Evolutionary conservation across 768 basidiomycete genomes (phyloP).

Genomic region (Lactarius quietus): DNA sequence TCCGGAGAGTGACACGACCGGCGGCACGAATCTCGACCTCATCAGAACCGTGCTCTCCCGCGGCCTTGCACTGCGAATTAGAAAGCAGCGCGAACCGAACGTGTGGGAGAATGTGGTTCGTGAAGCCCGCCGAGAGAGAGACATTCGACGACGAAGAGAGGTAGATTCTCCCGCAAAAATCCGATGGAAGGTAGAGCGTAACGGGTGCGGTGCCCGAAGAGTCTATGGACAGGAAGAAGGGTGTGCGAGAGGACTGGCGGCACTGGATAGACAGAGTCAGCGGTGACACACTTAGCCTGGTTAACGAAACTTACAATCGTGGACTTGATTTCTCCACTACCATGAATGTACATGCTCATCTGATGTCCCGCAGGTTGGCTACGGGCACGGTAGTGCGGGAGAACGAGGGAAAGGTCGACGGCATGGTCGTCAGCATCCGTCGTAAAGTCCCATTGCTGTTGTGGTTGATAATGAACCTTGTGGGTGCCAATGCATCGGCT

Average conservation of each 20-base stretch:
- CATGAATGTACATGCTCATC: conserved; percentile 63
- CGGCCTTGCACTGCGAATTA: conserved; percentile 24
- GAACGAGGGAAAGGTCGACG: conserved; percentile 61
- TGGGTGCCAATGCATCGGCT: conserved; percentile 18
- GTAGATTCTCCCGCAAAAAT: conserved; percentile 68
- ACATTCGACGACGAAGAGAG: conserved; percentile 43
- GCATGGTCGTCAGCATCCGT: conserved; percentile 50
- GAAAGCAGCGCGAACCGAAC: conserved; percentile 32
- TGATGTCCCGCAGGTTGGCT: conserved; percentile 70
- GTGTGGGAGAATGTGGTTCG: conserved; percentile 53
- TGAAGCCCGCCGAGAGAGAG: conserved; percentile 65
- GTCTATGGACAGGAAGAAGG: conserved; percentile 51
- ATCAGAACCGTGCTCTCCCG: conserved; percentile 38
- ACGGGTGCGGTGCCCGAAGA: conserved; percentile 58
- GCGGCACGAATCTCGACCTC: conserved; percentile 59
- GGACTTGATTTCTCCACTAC: conserved; percentile 54
- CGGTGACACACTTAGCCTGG: background rate
- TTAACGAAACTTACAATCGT: conserved; percentile 57
- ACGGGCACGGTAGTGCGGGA: conserved; percentile 77
- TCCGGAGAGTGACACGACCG: conserved; percentile 63
- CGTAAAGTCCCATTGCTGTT: conserved; percentile 54
- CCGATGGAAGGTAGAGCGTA: conserved; percentile 74
- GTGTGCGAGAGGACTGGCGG: conserved; percentile 33
- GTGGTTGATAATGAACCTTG: conserved; percentile 27
- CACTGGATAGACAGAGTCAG: conserved; percentile 26